These are phyloP conservation scores for Umbilicaria muhlenbergii DNA, from an alignment of 495 filamentous ascomycete genomes.

Conservation along the genomic window DNA sequence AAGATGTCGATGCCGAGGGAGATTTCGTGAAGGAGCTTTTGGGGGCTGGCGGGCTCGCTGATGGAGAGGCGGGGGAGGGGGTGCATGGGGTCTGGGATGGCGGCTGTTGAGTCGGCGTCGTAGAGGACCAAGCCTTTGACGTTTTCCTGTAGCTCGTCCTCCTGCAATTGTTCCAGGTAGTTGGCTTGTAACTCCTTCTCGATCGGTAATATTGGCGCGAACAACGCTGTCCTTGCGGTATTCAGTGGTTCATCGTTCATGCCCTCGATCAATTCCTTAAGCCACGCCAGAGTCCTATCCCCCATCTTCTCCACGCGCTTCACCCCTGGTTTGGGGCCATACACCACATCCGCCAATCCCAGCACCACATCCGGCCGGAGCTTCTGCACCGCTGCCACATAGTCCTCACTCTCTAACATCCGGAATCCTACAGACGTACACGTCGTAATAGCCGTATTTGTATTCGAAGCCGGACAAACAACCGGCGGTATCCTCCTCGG, in stretches of 20 bases:
- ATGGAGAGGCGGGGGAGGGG: constrained; percentile 60
- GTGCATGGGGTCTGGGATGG: constrained; percentile 40
- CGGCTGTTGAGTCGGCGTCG: constrained; percentile 49
- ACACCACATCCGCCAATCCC: constrained; percentile 59
- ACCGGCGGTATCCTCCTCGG: constrained; percentile 67
- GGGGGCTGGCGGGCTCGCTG: constrained; percentile 48
- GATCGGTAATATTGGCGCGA: constrained; percentile 70
- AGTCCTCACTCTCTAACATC: constrained; percentile 48
- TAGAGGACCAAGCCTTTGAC: constrained; percentile 76
- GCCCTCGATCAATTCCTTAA: constrained; percentile 34
- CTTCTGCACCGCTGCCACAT: constrained; percentile 40
- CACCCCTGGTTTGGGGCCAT: constrained; percentile 37
- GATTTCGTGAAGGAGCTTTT: constrained; percentile 58
- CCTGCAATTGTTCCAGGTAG: constrained; percentile 51
- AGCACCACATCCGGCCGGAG: constrained; percentile 71
- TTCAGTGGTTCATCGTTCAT: constrained; percentile 21
- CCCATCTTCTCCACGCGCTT: constrained; percentile 72
- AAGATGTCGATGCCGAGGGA: constrained; percentile 66
- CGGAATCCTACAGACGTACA: constrained; percentile 74
- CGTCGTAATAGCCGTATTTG: constrained; percentile 53
- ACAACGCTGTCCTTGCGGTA: constrained; percentile 31
- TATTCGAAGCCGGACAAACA: constrained; percentile 55
- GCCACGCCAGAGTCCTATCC: constrained; percentile 64
- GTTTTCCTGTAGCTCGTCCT: constrained; percentile 29
- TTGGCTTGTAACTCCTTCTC: constrained; percentile 55